Base-by-base conservation (phyloP, 148 eudicot genomes). In the Arctostaphylos glauca region DNA sequence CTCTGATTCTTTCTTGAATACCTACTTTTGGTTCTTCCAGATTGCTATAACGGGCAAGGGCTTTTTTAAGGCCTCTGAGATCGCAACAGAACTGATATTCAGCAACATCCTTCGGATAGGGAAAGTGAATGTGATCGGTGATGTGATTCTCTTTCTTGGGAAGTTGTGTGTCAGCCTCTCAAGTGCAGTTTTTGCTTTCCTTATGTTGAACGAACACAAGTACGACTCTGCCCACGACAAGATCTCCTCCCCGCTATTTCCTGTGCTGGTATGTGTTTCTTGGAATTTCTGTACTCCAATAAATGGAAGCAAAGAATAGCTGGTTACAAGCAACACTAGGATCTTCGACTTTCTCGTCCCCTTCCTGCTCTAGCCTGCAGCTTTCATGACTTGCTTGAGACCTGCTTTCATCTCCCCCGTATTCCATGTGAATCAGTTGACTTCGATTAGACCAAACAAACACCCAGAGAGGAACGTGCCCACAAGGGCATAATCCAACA, bases 41-140 rank as follows among this genome's bases (percentile, higher is more conserved):
- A 94, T 97, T 90, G 99, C 99, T 50, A 91, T 97, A 82, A 94
- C 97, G 9, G 99, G 99, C 21, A 95, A 94, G 87, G 89, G 97
- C 81, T 97, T 94, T 87, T 94, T 93, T 84, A 90, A 90, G 84
- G 92, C 99, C 64, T 97, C 99, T 13, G 97, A 95, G 86, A 89
- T 97, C 19, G 97, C 98, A 31, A 97, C 98, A 46, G 97, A 93
- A 53, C 77, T 94, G 86, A 97, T 97, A 38, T 91, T 93, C 89
- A 97, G 91, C 83, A 97, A 97, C 85, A 97, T 97, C 50, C 88
- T 93, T 56, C 90, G 98, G 84, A 97, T 97, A 43, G 98, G 99
- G 84, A 94, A 94, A 85, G 95, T 97, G 77, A 97, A 97, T 75
- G 98, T 97, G 70, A 87, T 94, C 53, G 98, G 99, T 54, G 99